Evolutionary conservation across 164 flowering plant genomes (phyloP), one percentile per base, ranked within the genome.

Genomic region (Platanus orientalis): DNA sequence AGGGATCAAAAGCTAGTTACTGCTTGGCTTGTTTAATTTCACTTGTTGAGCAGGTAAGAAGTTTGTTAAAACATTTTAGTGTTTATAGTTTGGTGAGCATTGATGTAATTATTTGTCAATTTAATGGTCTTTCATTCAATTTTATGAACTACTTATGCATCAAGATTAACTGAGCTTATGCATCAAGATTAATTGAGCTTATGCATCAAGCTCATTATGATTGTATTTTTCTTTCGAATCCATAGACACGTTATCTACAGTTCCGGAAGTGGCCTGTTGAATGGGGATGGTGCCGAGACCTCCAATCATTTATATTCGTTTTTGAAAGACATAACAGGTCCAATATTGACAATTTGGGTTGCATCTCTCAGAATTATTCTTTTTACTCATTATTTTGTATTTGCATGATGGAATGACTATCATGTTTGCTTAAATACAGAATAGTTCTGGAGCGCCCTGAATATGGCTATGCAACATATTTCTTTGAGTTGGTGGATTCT

Each of bases 221-320:
- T 52, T 16, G 42, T 12, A 32, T 57, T 3, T 16, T 2, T 19
- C 14, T 53, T 36, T 57, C 45, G 24, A 55, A 34, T 60, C 47
- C 48, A 42, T 68, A 93, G 98, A 60, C 96, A 34, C 80, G 83
- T 23, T 87, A 91, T 79, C 71, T 94, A 30, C 84, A 68, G 54
- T 79, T 80, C 30, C 73, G 83, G 30, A 84, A 84, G 29, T 87
- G 96, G 97, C 96, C 97, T 62, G 95, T 84, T 74, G 95, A 94
- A 73, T 94, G 98, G 98, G 98, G 96, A 61, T 91, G 95, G 97
- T 91, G 91, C 76, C 82, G 96, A 44, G 97, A 90, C 63, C 91
- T 94, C 26, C 93, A 82, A 47, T 86, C 98, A 21, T 94, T 94
- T 73, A 81, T 90, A 47, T 93, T 93, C 78, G 92, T 94, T 21